Evolutionary conservation across 106 monocot genomes (phyloP).

Genomic region (Cymbidium sinense): DNA sequence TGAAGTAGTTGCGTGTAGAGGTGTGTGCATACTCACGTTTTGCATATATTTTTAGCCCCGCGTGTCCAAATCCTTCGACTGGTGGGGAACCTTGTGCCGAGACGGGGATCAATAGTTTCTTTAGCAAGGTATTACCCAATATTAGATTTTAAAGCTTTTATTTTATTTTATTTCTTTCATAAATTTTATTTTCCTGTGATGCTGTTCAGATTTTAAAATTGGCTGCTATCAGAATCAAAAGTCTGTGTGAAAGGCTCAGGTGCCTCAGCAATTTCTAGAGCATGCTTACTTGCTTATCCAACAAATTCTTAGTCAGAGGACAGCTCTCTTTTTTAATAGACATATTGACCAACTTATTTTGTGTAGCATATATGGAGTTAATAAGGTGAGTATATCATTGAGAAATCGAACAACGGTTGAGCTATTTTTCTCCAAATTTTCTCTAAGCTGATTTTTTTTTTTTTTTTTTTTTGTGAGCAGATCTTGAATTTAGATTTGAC

Average conservation of each 20-base stretch:
- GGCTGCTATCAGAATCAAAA: slow-evolving; percentile 81
- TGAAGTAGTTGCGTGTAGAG: neutral
- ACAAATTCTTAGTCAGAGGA: slow-evolving; percentile 70
- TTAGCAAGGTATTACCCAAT: slow-evolving; percentile 52
- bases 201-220: slow-evolving; percentile 63
- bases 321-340: slow-evolving; percentile 74
- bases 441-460: neutral
- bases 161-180: neutral
- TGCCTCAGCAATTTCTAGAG: slow-evolving; percentile 54
- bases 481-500: slow-evolving; percentile 60
- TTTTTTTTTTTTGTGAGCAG: slow-evolving; percentile 26
- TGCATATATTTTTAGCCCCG: slow-evolving; percentile 47
- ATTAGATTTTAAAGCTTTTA: neutral
- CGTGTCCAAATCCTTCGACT: slow-evolving; percentile 62
- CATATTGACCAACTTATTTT: slow-evolving; percentile 94
- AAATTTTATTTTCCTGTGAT: neutral
- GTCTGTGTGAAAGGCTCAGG: slow-evolving; percentile 83
- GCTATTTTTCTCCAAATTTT: neutral
- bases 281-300: slow-evolving; percentile 65
- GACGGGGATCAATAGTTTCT: slow-evolving; percentile 62
- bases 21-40: neutral
- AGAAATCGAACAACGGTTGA: neutral
- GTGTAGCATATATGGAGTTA: slow-evolving; percentile 89
- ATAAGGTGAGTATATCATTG: slow-evolving; percentile 46
- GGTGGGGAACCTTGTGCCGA: slow-evolving; percentile 85